A percentile compares a stretch with the other conserved stretches of the same genome.
Evolutionary conservation across 163 green algal genomes (phyloP).

Genomic region (Scenedesmus sp.): DNA sequence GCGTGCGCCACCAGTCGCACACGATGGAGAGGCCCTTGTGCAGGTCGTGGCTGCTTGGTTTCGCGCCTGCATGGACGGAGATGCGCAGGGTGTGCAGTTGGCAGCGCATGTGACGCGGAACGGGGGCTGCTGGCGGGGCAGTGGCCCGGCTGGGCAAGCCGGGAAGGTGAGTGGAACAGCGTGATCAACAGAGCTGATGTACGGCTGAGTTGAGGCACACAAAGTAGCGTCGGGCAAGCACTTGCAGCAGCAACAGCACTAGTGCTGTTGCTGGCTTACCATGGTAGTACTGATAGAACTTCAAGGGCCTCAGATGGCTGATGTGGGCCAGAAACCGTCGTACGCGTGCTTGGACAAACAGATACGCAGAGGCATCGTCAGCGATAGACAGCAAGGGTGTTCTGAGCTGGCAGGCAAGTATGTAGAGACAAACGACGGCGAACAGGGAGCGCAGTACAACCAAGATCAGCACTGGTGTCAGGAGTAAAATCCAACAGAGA

Average conservation of each 20-base stretch:
- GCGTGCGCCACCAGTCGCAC: constrained; percentile 38
- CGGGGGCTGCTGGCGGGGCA: background rate
- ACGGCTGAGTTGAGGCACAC: background rate
- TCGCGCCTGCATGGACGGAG: background rate
- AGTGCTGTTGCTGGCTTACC: background rate
- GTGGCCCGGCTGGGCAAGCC: background rate
- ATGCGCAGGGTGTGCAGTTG: background rate
- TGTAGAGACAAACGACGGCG: background rate
- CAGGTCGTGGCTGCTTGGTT: background rate
- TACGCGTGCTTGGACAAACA: constrained; percentile 10
- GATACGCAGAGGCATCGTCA: background rate
- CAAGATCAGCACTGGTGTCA: background rate
- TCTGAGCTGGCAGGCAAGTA: background rate
- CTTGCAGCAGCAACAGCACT: background rate
- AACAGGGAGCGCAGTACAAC: background rate
- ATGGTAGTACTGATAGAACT: constrained; percentile 24
- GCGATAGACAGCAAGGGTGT: background rate
- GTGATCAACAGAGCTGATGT: background rate
- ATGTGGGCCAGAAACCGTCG: background rate
- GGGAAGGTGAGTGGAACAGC: background rate
- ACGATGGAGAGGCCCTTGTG: constrained; percentile 34
- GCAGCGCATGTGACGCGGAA: background rate
- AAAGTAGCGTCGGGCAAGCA: background rate
- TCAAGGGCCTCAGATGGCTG: background rate
- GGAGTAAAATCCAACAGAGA: background rate